phyloP scores from a whole-genome alignment of 2,329 filamentous ascomycete genomes.

The Penicillium sp. region DNA sequence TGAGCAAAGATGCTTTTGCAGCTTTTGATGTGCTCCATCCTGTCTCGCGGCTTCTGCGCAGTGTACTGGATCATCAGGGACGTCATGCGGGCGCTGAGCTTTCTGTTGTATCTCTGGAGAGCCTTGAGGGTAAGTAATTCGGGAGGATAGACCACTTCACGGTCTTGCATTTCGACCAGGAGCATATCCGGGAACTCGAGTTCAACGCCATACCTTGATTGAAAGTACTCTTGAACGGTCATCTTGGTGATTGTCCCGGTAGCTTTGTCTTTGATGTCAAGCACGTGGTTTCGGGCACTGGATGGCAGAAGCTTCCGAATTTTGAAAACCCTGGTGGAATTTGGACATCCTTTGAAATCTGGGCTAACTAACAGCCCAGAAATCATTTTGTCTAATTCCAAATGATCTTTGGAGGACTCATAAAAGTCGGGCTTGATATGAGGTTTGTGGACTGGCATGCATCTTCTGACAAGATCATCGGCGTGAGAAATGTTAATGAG shows the following conservation, averaged over 20 bases:
- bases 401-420: not conserved
- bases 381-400: conserved; percentile 16
- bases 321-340: conserved; percentile 40
- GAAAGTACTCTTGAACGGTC: conserved; percentile 56
- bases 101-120: conserved; percentile 54
- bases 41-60: conserved; percentile 65
- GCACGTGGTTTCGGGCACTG: conserved; percentile 40
- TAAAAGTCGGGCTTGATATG: not conserved
- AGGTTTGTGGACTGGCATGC: not conserved
- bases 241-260: conserved; percentile 43
- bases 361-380: conserved; percentile 36
- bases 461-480: conserved; percentile 21
- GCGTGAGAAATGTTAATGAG: conserved; percentile 28
- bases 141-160: conserved; percentile 48
- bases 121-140: conserved; percentile 49
- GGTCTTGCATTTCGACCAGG: conserved; percentile 52
- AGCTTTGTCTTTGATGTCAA: conserved; percentile 36
- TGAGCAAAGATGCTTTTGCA: conserved; percentile 65
- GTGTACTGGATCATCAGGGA: conserved; percentile 88
- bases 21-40: conserved; percentile 61
- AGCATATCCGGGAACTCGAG: conserved; percentile 47
- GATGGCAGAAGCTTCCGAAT: conserved; percentile 46
- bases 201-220: conserved; percentile 45
- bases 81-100: conserved; percentile 60
- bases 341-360: conserved; percentile 31